phyloP scores from a whole-genome alignment of 495 filamentous ascomycete species.

The Annulohypoxylon stygium region DNA sequence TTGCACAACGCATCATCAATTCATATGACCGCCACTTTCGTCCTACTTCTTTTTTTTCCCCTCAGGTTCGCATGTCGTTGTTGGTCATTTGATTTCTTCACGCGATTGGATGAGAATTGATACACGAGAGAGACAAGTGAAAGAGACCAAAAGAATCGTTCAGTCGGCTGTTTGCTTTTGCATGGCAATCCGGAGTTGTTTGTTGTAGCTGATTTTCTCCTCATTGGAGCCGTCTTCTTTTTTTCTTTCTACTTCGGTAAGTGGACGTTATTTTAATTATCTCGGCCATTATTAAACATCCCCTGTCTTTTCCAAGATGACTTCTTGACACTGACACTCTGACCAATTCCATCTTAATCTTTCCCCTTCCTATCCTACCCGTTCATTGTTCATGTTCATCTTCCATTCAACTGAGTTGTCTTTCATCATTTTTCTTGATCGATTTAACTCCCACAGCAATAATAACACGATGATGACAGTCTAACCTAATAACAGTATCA shows the following conservation, averaged over 20 bases:
- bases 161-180: slow-evolving; percentile 30
- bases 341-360: background rate
- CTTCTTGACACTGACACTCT: slow-evolving; percentile 11
- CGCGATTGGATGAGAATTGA: slow-evolving; percentile 19
- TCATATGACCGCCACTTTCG: slow-evolving; percentile 45
- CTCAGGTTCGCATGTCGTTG: slow-evolving; percentile 19
- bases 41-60: background rate
- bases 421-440: background rate
- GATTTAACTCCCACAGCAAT: background rate
- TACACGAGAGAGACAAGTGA: background rate
- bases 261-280: slow-evolving; percentile 38
- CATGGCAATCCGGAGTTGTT: slow-evolving; percentile 35
- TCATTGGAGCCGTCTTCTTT: slow-evolving; percentile 22
- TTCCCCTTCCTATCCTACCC: background rate
- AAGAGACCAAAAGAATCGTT: background rate
- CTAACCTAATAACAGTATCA: slow-evolving; percentile 27
- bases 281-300: slow-evolving; percentile 21
- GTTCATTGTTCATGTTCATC: background rate
- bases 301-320: slow-evolving; percentile 31
- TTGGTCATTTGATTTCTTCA: slow-evolving; percentile 12
- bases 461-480: slow-evolving; percentile 14
- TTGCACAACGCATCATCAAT: slow-evolving; percentile 34
- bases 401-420: background rate
- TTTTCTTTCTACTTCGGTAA: slow-evolving; percentile 7
- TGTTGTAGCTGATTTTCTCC: slow-evolving; percentile 24